Evolutionary conservation across 129 eudicot species (phyloP).

Genomic region (Ambrosia artemisiifolia): DNA sequence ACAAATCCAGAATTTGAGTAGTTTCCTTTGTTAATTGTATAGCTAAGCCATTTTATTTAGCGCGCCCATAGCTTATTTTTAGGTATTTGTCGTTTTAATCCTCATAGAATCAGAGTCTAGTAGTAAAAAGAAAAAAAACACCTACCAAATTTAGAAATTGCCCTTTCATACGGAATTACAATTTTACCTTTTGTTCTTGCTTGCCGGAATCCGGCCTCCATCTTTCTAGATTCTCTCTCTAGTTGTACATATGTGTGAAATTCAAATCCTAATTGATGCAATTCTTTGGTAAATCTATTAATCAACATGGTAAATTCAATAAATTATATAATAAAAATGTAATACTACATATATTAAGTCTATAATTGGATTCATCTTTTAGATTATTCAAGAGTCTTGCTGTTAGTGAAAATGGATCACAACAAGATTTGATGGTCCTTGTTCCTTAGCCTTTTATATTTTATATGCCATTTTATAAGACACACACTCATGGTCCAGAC

Average conservation of each 20-base stretch:
- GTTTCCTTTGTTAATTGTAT: neutral
- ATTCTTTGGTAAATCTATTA: neutral
- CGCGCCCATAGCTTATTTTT: neutral
- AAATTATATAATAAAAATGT: neutral
- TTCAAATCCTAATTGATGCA: no score
- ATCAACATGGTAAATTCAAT: neutral
- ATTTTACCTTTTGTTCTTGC: no score
- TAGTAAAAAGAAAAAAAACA: no score
- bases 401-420: constrained; percentile 20
- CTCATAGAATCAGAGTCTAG: neutral
- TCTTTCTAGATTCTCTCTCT: no score
- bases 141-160: no score
- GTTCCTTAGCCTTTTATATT: neutral
- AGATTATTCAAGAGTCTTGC: constrained; percentile 19
- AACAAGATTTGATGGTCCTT: constrained; percentile 25
- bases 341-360: neutral
- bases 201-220: no score
- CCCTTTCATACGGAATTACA: no score
- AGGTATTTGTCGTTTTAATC: no score
- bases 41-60: neutral
- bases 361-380: neutral
- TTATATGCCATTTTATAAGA: constrained; percentile 9
- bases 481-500: constrained; percentile 30
- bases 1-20: neutral
- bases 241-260: no score